phyloP scores from a whole-genome alignment of 192 early-diverging fungal genomes.

The Mortierella alpina region DNA sequence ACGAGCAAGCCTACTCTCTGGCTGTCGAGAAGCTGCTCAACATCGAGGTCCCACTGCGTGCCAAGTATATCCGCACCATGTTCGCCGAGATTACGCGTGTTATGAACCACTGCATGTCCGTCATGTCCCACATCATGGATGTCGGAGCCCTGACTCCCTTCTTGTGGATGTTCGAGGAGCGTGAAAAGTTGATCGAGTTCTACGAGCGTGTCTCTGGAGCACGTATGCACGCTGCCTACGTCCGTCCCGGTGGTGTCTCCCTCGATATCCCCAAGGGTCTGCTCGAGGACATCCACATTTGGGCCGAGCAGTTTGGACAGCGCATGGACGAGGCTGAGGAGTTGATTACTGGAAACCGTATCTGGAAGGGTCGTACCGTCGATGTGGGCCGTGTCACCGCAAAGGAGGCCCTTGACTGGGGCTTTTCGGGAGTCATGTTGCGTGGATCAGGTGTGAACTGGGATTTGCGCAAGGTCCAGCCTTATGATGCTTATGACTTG shows the following conservation, averaged over 20 bases:
- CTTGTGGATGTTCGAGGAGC: conserved; percentile 99
- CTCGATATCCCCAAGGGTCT: conserved; percentile 93
- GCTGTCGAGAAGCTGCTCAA: conserved; percentile 99
- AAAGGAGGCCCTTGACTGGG: conserved; percentile 90
- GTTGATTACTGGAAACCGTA: conserved; percentile 90
- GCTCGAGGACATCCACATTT: conserved; percentile 94
- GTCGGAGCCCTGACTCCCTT: conserved; percentile 98
- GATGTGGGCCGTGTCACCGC: conserved; percentile 89
- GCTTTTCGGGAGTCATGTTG: conserved; percentile 95
- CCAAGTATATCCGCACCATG: conserved; percentile 96
- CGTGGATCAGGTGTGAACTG: conserved; percentile 93
- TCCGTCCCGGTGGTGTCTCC: conserved; percentile 95
- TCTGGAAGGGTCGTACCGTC: conserved; percentile 92
- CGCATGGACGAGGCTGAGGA: conserved; percentile 97
- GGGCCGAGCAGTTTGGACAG: conserved; percentile 90
- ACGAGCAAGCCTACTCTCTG: conserved; percentile 97
- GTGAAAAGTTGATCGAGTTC: conserved; percentile 99
- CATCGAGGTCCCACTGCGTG: conserved; percentile 93
- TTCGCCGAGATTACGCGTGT: conserved; percentile 98
- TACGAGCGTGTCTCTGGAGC: conserved; percentile 99
- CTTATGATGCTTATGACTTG: conserved; percentile 96
- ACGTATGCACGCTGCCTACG: conserved; percentile 97
- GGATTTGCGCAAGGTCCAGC: conserved; percentile 93
- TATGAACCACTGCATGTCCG: conserved; percentile 98
- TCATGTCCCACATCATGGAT: conserved; percentile 97